These are phyloP conservation scores for Fusarium ambrosium DNA, from an alignment of 2,329 filamentous ascomycete genomes.

Conservation along the genomic window DNA sequence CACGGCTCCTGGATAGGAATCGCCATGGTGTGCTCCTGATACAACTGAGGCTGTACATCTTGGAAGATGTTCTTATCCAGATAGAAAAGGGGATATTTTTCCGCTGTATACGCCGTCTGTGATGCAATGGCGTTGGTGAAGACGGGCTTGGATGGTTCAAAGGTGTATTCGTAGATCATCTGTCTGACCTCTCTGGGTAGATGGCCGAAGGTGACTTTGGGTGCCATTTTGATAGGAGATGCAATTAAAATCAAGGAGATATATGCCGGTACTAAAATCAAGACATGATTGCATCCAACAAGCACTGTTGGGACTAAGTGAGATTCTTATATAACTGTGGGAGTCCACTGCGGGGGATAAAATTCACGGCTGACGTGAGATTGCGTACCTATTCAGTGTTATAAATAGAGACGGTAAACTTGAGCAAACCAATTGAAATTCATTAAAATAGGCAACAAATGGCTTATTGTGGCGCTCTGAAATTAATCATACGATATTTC, in stretches of 20 bases:
- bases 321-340: not conserved
- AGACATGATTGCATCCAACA: not conserved
- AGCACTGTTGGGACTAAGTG: not conserved
- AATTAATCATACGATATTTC: not conserved
- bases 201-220: not conserved
- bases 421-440: not conserved
- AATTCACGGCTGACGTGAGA: constrained; percentile 1
- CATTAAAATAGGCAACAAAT: not conserved
- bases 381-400: not conserved
- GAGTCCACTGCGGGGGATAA: not conserved
- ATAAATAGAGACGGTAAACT: not conserved
- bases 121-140: constrained; percentile 2
- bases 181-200: constrained; percentile 2
- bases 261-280: not conserved
- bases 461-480: not conserved
- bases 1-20: constrained; percentile 1
- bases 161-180: constrained; percentile 1
- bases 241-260: not conserved
- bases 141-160: constrained; percentile 2
- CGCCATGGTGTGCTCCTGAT: not conserved
- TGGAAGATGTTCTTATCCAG: not conserved
- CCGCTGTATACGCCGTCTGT: not conserved
- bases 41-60: not conserved
- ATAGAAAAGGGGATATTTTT: not conserved
- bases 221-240: not conserved